Evolutionary conservation across 306 rosid genomes (phyloP).

Genomic region (Cucumis cinereus): DNA sequence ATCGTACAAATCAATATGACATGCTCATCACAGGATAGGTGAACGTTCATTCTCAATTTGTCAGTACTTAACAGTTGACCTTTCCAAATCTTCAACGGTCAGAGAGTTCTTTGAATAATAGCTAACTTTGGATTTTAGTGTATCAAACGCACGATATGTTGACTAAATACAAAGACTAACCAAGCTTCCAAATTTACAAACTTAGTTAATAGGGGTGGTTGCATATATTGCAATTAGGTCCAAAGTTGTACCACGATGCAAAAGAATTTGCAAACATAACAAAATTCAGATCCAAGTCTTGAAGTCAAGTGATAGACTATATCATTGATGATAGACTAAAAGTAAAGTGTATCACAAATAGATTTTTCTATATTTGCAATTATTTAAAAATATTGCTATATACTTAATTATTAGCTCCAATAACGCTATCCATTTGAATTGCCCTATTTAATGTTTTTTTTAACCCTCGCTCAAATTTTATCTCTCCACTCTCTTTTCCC

Average conservation of each 20-base stretch:
- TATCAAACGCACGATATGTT: neutral
- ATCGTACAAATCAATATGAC: neutral
- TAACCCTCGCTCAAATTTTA: neutral
- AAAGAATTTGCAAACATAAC: too few species aligned
- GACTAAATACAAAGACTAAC: neutral
- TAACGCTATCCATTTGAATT: too few species aligned
- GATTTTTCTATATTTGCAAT: too few species aligned
- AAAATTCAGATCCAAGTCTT: too few species aligned
- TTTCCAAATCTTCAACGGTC: neutral
- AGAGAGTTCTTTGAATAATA: neutral
- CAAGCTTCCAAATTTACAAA: neutral
- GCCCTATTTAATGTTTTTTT: neutral
- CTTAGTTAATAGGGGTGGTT: neutral
- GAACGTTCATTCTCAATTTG: neutral
- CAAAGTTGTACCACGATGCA: too few species aligned
- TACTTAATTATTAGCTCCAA: too few species aligned
- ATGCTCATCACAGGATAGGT: neutral
- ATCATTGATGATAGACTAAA: too few species aligned
- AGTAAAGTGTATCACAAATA: too few species aligned
- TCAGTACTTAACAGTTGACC: neutral
- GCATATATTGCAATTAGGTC: too few species aligned
- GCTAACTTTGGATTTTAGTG: neutral
- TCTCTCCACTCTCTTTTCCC: neutral
- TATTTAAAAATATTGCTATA: too few species aligned
- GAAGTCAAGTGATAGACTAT: too few species aligned